A percentile compares a stretch with the other conserved stretches of the same genome.
Evolutionary conservation across 768 basidiomycete species (phyloP).

Genomic region (Candolleomyces efflorescens): DNA sequence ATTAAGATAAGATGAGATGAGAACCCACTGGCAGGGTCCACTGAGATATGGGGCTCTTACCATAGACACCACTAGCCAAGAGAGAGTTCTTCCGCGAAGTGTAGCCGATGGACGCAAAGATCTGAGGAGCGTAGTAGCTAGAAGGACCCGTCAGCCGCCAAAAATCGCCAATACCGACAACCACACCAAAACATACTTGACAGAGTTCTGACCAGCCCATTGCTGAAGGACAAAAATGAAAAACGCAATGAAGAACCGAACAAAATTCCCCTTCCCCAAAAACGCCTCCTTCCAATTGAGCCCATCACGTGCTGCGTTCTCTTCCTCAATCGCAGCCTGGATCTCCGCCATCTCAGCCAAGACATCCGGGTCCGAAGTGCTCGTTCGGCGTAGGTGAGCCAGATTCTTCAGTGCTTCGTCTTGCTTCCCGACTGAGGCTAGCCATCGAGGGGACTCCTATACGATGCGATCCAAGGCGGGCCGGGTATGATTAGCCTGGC

Average conservation of each 20-base stretch:
- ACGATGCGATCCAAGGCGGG: too few relatives aligned
- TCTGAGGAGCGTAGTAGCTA: conserved; percentile 71
- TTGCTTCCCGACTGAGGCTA: conserved; percentile 57
- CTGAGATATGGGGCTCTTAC: conserved; percentile 12
- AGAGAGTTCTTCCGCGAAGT: conserved; percentile 54
- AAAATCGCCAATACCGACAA: not conserved
- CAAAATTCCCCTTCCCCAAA: conserved; percentile 75
- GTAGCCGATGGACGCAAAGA: conserved; percentile 74
- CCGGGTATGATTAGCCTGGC: not conserved
- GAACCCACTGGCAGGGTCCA: not conserved
- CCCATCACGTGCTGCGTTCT: conserved; percentile 59
- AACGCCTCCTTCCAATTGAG: conserved; percentile 69
- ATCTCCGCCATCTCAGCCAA: conserved; percentile 74
- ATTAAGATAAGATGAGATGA: not conserved
- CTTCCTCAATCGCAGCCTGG: conserved; percentile 73
- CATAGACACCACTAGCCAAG: conserved; percentile 70
- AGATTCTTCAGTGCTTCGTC: conserved; percentile 55
- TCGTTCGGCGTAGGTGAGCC: conserved; percentile 55
- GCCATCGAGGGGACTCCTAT: conserved; percentile 74
- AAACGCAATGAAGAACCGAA: conserved; percentile 84
- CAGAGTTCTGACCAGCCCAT: conserved; percentile 82
- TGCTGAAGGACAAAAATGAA: conserved; percentile 78
- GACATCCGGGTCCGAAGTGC: conserved; percentile 37
- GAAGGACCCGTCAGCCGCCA: not conserved
- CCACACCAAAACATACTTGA: conserved; percentile 39